Evolutionary conservation across 108 stramenopile genomes (phyloP), one percentile per base, ranked within the genome.

Genomic region (Licmophora abbreviata): DNA sequence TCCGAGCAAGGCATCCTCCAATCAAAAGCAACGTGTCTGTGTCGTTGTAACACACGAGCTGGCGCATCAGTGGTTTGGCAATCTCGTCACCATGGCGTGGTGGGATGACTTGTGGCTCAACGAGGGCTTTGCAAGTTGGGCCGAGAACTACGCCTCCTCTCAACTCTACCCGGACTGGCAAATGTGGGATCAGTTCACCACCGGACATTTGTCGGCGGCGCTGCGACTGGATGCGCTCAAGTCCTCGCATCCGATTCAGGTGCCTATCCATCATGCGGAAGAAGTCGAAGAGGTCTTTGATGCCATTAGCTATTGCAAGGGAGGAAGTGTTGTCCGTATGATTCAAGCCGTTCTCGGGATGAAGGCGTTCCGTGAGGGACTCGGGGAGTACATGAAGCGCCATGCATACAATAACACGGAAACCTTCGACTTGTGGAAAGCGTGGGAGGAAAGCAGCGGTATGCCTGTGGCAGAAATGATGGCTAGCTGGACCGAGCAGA

Each of bases 91-190:
- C 50, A 97, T 96, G 95, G 59, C 64, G 6, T 95, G 89, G 89
- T 98, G 97, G 97, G 88, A 91, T 61, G 94, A 94, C 65, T 69
- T 98, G 37, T 98, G 93, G 92, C 71, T 98, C 45, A 98, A 98
- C 58, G 97, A 98, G 59, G 95, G 95, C 6, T 98, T 97, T 56
- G 97, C 97, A 0, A 73, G 57, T 29, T 92, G 89, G 85, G 80
- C 88, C 12, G 91, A 93, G 53, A 86, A 89, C 57, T 83, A 68
- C 64, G 83, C 90, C 7, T 71, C 85, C 1, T 63, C 92, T 58
- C 56, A 46, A 21, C 51, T 94, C 7, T 88, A 76, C 68, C 93
- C 93, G 1, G 57, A 77, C 6, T 93, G 69, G 71, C 44, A 56
- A 15, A 89, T 92, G 92, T 88, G 86, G 86, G 91, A 95, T 67